Evolutionary conservation across 1,284 basidiomycete species (phyloP).

Genomic region (Marasmius tenuissimus): DNA sequence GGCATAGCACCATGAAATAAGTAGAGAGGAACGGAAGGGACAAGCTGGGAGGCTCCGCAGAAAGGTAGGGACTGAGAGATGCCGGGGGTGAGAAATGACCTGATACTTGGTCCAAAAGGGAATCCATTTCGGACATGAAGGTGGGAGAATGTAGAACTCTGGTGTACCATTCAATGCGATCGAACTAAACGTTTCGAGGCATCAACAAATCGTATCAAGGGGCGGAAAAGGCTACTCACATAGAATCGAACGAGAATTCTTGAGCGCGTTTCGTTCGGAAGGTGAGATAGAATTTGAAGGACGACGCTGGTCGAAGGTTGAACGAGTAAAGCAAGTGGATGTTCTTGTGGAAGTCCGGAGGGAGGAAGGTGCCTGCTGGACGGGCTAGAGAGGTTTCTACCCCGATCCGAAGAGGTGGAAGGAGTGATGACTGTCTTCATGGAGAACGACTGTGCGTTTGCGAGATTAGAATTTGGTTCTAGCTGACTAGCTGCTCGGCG

Average conservation of each 20-base stretch:
- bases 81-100: background rate
- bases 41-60: no score
- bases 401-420: no score
- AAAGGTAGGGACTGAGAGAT: constrained; percentile 3
- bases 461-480: background rate
- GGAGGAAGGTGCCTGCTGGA: constrained; percentile 2
- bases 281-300: constrained; percentile 9
- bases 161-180: constrained; percentile 22
- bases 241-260: constrained; percentile 19
- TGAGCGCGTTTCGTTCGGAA: constrained; percentile 13
- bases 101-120: background rate
- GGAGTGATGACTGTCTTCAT: no score
- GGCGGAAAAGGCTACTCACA: constrained; percentile 6
- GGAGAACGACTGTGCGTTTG: background rate
- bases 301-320: constrained; percentile 16
- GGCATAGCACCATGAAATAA: constrained; percentile 23
- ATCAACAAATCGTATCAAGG: background rate
- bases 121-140: constrained; percentile 14
- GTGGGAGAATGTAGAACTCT: constrained; percentile 20
- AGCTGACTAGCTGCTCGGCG: constrained; percentile 19
- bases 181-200: constrained; percentile 12
- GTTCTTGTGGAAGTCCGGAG: constrained; percentile 14
- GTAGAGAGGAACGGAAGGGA: constrained; percentile 20
- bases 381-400: no score
- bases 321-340: constrained; percentile 18